Base-by-base conservation (phyloP, 768 basidiomycete species). In the Mycena pura region DNA sequence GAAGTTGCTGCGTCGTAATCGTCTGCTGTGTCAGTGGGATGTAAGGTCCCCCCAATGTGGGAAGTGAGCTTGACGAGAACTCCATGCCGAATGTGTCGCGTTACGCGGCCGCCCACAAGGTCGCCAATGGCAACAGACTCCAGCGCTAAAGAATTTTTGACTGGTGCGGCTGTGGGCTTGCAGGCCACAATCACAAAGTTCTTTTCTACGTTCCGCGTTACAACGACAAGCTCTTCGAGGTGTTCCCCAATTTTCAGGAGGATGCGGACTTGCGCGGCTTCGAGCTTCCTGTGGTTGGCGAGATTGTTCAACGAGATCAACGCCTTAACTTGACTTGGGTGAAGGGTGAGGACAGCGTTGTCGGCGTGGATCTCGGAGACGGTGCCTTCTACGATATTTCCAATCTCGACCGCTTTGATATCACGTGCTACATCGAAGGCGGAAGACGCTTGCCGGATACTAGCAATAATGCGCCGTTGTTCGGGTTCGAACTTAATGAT, bases 281-380 rank as follows among this genome's bases (percentile, higher is more conserved):
- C 80, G n/a, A 86, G 72, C 27, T 78, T 81, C 32, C 91, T 86
- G 65, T 90, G 86, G 65, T 93, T 94, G 11, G 96, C 95, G 57
- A 98, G 79, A 64, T 91, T 92, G 70, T 90, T 90, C 63, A 97
- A 77, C 0, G 96, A 94, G n/a, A 98, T 76, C 24, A 98, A 82
- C 0, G 93, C 95, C 36, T 87, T 87, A 39, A 90, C 81, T 66
- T 85, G 80, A 4, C 85, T 86, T 2, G 90, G 89, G 55, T 86
- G 78, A 24, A 98, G 83, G 13, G 84, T 83, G 47, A 99, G 77
- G 22, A 95, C 80, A 27, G 85, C 82, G 67, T 98, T 93, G 58
- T 93, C 88, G 68, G 91, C 89, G 77, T 96, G 96, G 22, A 99
- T 81, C 62, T 92, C 91, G 15, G 83, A 71, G n/a, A 98, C 79